Conservation (phyloP, 2,329 filamentous ascomycete species). For the Plenodomus lindquistii region DNA sequence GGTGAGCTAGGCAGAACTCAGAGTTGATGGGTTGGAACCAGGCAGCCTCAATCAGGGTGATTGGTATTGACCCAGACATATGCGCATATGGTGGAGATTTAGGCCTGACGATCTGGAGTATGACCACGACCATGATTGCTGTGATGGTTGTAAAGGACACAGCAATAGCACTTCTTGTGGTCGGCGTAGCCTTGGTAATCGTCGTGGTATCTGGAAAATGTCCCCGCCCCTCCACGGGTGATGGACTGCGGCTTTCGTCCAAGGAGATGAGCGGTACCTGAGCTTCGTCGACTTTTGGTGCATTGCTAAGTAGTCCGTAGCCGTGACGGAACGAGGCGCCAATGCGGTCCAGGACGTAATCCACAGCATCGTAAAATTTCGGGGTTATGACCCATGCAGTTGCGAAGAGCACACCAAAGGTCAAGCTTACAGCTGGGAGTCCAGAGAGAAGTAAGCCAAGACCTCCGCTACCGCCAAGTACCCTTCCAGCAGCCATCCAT, state of each 20-base stretch:
- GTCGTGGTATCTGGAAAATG: not conserved
- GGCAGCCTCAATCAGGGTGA: conserved; percentile 19
- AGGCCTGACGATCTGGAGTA: conserved; percentile 16
- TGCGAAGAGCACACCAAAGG: conserved; percentile 10
- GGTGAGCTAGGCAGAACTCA: conserved; percentile 19
- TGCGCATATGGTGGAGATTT: conserved; percentile 18
- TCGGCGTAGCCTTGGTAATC: not conserved
- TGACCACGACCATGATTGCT: conserved; percentile 3
- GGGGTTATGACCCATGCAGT: conserved; percentile 11
- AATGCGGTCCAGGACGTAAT: conserved; percentile 7
- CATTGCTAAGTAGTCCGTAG: conserved; percentile 7
- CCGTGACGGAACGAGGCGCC: conserved; percentile 5
- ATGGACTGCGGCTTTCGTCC: conserved; percentile 7
- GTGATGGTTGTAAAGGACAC: conserved; percentile 11
- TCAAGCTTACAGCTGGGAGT: conserved; percentile 10
- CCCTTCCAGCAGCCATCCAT: conserved; percentile 21
- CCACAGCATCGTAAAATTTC: conserved; percentile 14
- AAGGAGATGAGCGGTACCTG: conserved; percentile 12
- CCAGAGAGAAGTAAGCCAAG: conserved; percentile 17
- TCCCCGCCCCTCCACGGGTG: not conserved
- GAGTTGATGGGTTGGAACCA: conserved; percentile 20
- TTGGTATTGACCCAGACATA: conserved; percentile 20
- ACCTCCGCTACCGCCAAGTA: conserved; percentile 19
- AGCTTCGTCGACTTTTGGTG: conserved; percentile 4
- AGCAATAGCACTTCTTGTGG: conserved; percentile 6